Percentiles rank a stretch among this genome's conserved stretches.
phyloP scores from a whole-genome alignment of 306 rosid genomes.

The Senna siamea region DNA sequence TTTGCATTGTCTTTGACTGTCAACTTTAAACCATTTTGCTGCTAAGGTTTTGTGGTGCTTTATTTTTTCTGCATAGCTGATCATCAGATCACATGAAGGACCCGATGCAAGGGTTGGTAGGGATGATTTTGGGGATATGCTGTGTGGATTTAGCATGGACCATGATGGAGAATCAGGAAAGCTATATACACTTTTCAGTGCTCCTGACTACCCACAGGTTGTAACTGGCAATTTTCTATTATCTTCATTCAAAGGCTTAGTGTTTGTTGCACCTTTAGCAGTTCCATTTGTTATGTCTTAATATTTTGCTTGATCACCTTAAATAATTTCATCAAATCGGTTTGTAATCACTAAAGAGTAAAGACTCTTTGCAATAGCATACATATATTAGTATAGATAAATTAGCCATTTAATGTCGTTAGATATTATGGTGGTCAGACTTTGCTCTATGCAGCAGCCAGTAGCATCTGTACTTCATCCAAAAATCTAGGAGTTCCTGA shows the following conservation, averaged over 20 bases:
- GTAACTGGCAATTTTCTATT: slow-evolving; percentile 27
- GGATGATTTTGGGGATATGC: slow-evolving; percentile 76
- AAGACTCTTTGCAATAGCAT: slow-evolving; percentile 18
- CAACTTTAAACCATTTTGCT: slow-evolving; percentile 18
- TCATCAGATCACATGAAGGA: slow-evolving; percentile 94
- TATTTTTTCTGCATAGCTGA: slow-evolving; percentile 64
- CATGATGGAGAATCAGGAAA: slow-evolving; percentile 82
- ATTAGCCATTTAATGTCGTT: slow-evolving; percentile 19
- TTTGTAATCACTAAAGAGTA: slow-evolving; percentile 29
- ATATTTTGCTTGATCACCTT: background rate
- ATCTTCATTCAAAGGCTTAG: slow-evolving; percentile 18
- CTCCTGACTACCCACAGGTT: slow-evolving; percentile 91
- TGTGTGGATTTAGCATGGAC: slow-evolving; percentile 78
- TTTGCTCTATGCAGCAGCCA: slow-evolving; percentile 11
- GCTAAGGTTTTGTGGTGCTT: slow-evolving; percentile 25
- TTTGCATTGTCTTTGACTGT: slow-evolving; percentile 8
- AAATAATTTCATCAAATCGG: slow-evolving; percentile 24
- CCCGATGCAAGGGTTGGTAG: slow-evolving; percentile 80
- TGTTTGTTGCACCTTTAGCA: slow-evolving; percentile 21
- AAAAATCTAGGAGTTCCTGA: slow-evolving; percentile 14
- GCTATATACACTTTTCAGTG: slow-evolving; percentile 83
- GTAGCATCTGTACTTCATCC: slow-evolving; percentile 13
- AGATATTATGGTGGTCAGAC: background rate
- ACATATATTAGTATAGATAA: slow-evolving; percentile 14
- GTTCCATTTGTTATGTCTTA: slow-evolving; percentile 8